Percentiles rank a stretch among this genome's conserved stretches.
Conservation (phyloP, 805 yeast genomes). For the Lachancea fermentati region DNA sequence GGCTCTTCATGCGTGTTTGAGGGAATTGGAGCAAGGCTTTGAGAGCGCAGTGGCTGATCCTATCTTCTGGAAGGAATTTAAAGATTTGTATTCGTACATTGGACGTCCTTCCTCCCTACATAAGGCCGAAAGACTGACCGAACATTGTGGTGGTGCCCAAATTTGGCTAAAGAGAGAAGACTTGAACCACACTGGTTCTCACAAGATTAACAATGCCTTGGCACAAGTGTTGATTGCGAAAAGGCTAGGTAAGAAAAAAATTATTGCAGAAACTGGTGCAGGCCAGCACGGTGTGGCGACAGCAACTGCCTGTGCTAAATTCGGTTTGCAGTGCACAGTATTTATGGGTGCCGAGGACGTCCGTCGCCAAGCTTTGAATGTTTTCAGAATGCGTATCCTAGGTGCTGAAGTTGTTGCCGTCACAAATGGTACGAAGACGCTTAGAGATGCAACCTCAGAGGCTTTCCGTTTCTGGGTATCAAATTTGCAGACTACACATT, state of each 20-base stretch:
- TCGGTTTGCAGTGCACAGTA: constrained; percentile 89
- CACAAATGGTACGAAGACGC: constrained; percentile 88
- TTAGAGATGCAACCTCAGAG: constrained; percentile 97
- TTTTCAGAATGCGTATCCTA: constrained; percentile 91
- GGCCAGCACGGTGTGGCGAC: constrained; percentile 94
- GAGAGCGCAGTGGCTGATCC: constrained; percentile 87
- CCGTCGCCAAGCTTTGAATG: constrained; percentile 96
- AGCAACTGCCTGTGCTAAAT: constrained; percentile 87
- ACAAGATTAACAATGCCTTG: constrained; percentile 77
- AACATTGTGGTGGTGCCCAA: constrained; percentile 88
- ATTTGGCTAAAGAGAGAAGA: constrained; percentile 99
- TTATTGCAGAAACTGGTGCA: constrained; percentile 89
- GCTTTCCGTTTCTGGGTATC: constrained; percentile 96
- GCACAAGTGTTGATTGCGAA: constrained; percentile 78
- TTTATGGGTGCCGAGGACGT: constrained; percentile 99
- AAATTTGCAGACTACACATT: constrained; percentile 78
- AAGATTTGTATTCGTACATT: constrained; percentile 78
- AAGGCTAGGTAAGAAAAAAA: constrained; percentile 68
- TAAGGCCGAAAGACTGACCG: constrained; percentile 83
- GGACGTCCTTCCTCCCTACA: constrained; percentile 96
- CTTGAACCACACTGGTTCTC: constrained; percentile 83
- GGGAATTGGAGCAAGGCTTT: constrained; percentile 83
- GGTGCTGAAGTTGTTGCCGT: constrained; percentile 96
- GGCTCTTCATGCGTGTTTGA: constrained; percentile 83
- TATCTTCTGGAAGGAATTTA: constrained; percentile 88